These are phyloP conservation scores for Fagus sylvatica DNA, from an alignment of 306 rosid genomes.

Conservation along the genomic window DNA sequence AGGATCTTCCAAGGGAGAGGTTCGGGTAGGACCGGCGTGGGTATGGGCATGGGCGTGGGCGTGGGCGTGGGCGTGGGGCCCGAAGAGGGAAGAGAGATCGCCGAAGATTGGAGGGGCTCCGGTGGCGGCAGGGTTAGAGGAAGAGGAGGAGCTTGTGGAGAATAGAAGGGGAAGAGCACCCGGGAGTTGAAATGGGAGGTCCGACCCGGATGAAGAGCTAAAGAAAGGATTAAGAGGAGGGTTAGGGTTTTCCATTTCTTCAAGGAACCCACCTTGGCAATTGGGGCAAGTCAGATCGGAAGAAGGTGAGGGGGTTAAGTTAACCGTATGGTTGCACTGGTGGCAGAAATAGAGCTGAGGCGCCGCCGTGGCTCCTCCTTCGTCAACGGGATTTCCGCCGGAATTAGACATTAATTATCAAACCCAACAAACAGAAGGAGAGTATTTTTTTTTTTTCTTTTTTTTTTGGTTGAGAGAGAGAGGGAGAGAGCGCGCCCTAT, in stretches of 20 bases:
- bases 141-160: conserved; percentile 33
- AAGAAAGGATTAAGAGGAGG: conserved; percentile 32
- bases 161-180: conserved; percentile 44
- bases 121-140: conserved; percentile 22
- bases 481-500: too few relatives aligned
- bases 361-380: conserved; percentile 22
- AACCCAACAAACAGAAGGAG: neutral
- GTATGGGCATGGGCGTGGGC: conserved; percentile 22
- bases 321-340: conserved; percentile 63
- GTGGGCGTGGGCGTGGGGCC: conserved; percentile 2
- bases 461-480: too few relatives aligned
- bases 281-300: conserved; percentile 67
- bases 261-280: conserved; percentile 67
- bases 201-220: conserved; percentile 40
- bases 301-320: conserved; percentile 49
- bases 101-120: conserved; percentile 30
- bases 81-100: conserved; percentile 62
- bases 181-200: conserved; percentile 7
- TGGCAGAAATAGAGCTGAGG: conserved; percentile 71
- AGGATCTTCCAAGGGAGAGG: conserved; percentile 48
- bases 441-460: neutral
- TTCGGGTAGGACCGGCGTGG: conserved; percentile 31
- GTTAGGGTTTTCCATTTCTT: conserved; percentile 62
- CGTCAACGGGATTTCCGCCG: conserved; percentile 44
- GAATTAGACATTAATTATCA: conserved; percentile 70